phyloP scores from a whole-genome alignment of 2,329 filamentous ascomycete genomes.

The Beauveria sp. region DNA sequence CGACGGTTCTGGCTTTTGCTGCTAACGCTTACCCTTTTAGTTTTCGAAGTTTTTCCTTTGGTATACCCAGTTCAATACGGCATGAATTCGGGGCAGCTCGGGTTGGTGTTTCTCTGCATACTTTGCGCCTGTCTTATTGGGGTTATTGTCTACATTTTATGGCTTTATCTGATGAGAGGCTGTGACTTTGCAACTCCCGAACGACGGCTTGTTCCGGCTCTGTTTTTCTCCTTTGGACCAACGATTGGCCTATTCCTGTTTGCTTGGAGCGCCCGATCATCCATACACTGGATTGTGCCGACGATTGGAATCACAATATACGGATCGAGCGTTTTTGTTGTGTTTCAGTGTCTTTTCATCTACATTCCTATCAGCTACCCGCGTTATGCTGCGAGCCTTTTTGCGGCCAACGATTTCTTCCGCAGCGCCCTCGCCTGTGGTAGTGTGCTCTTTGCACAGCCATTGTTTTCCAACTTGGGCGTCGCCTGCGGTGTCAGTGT shows the following conservation, averaged over 20 bases:
- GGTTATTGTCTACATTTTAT: constrained; percentile 39
- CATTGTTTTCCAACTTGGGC: constrained; percentile 52
- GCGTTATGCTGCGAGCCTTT: constrained; percentile 49
- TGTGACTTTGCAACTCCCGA: constrained; percentile 46
- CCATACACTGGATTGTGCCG: constrained; percentile 47
- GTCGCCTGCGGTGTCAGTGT: constrained; percentile 50
- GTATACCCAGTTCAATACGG: constrained; percentile 53
- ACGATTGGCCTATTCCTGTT: constrained; percentile 54
- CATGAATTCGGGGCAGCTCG: constrained; percentile 51
- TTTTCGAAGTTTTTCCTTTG: constrained; percentile 59
- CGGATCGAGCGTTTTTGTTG: constrained; percentile 42
- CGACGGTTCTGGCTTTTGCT: too few relatives aligned
- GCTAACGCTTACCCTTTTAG: constrained; percentile 13
- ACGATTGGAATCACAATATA: constrained; percentile 51
- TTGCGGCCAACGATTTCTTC: constrained; percentile 55
- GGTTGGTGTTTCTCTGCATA: constrained; percentile 54
- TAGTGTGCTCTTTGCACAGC: constrained; percentile 51
- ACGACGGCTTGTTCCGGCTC: constrained; percentile 44
- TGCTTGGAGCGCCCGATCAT: constrained; percentile 46
- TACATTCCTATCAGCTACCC: constrained; percentile 53
- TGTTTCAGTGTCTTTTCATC: constrained; percentile 54
- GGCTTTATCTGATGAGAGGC: constrained; percentile 46
- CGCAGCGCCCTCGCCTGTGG: constrained; percentile 51
- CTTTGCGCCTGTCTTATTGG: constrained; percentile 49
- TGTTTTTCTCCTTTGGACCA: constrained; percentile 44